A percentile compares a stretch with the other conserved stretches of the same genome.
phyloP scores from a whole-genome alignment of 768 basidiomycete genomes.

The Pleurotus pulmonarius region DNA sequence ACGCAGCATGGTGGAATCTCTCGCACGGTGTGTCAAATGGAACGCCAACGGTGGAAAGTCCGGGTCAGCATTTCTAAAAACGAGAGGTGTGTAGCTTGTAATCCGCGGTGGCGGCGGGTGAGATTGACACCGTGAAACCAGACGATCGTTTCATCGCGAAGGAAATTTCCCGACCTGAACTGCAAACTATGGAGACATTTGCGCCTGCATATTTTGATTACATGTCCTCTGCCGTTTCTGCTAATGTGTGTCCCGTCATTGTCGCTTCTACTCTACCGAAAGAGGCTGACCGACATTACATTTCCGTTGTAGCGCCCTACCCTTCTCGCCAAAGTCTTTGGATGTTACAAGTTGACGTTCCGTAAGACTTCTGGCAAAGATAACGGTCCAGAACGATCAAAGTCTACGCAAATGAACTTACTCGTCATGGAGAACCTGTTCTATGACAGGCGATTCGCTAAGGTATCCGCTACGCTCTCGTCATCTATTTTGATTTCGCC shows the following conservation, averaged over 20 bases:
- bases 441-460: conserved; percentile 86
- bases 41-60: conserved; percentile 95
- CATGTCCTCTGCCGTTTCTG: conserved; percentile 90
- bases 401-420: conserved; percentile 89
- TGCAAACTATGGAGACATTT: conserved; percentile 95
- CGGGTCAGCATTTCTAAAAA: conserved; percentile 95
- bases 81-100: conserved; percentile 56
- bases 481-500: no score
- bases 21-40: conserved; percentile 95
- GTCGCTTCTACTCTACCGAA: background rate
- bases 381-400: conserved; percentile 58
- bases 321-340: conserved; percentile 92
- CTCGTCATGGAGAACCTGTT: conserved; percentile 98
- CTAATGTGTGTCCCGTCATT: conserved; percentile 52
- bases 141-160: conserved; percentile 99
- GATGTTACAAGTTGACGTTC: conserved; percentile 93
- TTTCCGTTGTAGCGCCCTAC: conserved; percentile 73
- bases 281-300: conserved; percentile 7
- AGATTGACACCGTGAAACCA: conserved; percentile 22
- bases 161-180: conserved; percentile 84
- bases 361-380: conserved; percentile 72
- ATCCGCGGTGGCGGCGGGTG: background rate
- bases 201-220: conserved; percentile 98
- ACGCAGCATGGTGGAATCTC: conserved; percentile 88
- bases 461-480: conserved; percentile 38